Evolutionary conservation across 1,284 basidiomycete genomes (phyloP).

Genomic region (Rhodotorula sp.): DNA sequence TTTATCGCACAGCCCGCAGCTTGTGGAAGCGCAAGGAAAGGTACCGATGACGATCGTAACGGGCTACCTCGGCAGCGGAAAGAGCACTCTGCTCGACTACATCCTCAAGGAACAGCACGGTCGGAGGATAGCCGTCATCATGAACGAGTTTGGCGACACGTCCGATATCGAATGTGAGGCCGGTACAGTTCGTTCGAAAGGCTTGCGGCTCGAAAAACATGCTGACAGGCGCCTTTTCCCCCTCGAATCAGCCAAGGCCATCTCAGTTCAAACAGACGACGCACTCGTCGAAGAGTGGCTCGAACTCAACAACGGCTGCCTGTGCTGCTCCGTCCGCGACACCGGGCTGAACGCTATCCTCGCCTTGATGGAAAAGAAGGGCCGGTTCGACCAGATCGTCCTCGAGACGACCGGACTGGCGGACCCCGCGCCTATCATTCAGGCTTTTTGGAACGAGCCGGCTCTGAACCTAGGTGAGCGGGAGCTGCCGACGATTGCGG

Average conservation of each 20-base stretch:
- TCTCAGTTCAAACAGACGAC: constrained; percentile 57
- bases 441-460: constrained; percentile 41
- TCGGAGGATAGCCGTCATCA: constrained; percentile 90
- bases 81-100: constrained; percentile 77
- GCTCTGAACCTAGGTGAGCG: constrained; percentile 29
- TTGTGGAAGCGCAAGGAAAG: constrained; percentile 19
- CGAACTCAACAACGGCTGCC: constrained; percentile 85
- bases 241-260: constrained; percentile 49
- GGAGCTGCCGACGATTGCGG: not conserved
- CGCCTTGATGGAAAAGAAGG: constrained; percentile 57
- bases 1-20: constrained; percentile 1
- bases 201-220: not conserved
- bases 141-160: constrained; percentile 86
- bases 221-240: no score
- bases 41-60: constrained; percentile 37
- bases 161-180: constrained; percentile 52
- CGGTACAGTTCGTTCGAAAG: no score
- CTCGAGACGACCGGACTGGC: constrained; percentile 91
- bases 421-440: constrained; percentile 66
- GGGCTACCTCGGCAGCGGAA: constrained; percentile 82
- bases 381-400: constrained; percentile 85
- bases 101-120: constrained; percentile 89
- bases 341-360: constrained; percentile 85
- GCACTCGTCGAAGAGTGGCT: constrained; percentile 70
- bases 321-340: constrained; percentile 93